Conservation (phyloP, 169 alveolate species). For the Blepharisma undulans region DNA sequence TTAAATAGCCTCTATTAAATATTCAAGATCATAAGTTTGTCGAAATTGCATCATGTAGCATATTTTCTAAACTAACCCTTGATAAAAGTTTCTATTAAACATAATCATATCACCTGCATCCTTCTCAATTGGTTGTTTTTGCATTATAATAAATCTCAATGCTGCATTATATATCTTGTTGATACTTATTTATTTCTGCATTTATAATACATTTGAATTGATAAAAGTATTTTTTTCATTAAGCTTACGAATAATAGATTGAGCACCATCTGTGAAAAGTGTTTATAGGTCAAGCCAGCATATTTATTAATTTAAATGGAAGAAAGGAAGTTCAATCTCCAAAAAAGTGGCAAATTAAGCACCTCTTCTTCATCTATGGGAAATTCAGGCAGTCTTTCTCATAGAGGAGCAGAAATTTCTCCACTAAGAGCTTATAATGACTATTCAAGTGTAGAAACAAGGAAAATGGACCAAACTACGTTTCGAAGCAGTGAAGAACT, state of each 20-base stretch:
- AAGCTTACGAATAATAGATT: neutral
- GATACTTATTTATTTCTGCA: neutral
- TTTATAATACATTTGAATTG: neutral
- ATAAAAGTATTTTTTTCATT: neutral
- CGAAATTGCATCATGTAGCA: conserved; percentile 54
- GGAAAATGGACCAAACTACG: conserved; percentile 33
- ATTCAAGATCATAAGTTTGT: conserved; percentile 56
- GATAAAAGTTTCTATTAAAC: conserved; percentile 43
- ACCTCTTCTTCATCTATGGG: conserved; percentile 1
- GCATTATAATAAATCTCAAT: neutral
- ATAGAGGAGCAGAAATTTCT: conserved; percentile 15
- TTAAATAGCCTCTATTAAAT: conserved; percentile 54
- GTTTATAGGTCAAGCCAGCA: neutral
- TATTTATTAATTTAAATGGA: neutral
- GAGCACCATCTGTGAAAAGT: neutral
- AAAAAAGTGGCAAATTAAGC: neutral
- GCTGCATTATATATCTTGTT: no score
- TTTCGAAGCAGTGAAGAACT: neutral
- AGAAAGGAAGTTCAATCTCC: neutral
- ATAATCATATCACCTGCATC: conserved; percentile 21
- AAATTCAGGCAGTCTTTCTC: neutral
- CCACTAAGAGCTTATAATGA: conserved; percentile 17
- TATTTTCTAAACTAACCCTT: conserved; percentile 64
- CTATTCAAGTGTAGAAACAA: conserved; percentile 20
- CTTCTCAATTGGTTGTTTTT: neutral